Conservation (phyloP, 1,284 basidiomycete genomes). For the Cystobasidium pallidum region DNA sequence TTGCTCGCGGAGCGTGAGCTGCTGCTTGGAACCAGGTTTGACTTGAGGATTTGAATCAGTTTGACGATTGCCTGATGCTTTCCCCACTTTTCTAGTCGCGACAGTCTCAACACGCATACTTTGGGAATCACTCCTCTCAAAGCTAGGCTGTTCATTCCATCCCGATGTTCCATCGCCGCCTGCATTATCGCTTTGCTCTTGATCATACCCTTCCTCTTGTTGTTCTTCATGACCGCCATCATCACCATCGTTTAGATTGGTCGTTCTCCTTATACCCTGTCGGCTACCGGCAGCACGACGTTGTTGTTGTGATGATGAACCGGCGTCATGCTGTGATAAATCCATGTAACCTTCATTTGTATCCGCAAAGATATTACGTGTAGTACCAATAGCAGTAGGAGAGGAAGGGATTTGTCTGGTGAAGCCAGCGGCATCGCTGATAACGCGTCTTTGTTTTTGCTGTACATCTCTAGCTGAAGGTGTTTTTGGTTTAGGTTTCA, state of each 20-base stretch:
- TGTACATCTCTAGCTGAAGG: slow-evolving; percentile 31
- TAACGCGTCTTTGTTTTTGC: slow-evolving; percentile 10
- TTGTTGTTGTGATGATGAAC: background rate
- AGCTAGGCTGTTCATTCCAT: slow-evolving; percentile 33
- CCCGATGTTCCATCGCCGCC: slow-evolving; percentile 11
- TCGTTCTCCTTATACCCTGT: background rate
- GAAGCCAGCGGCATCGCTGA: slow-evolving; percentile 38
- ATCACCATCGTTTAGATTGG: background rate
- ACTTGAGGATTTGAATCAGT: slow-evolving; percentile 3
- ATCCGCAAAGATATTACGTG: slow-evolving; percentile 30
- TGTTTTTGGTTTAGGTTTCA: slow-evolving; percentile 30
- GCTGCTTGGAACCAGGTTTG: slow-evolving; percentile 39
- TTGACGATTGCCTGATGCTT: background rate
- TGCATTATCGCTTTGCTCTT: slow-evolving; percentile 9
- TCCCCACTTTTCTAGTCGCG: background rate
- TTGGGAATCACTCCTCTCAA: slow-evolving; percentile 37
- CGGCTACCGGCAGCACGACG: background rate
- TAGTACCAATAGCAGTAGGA: background rate
- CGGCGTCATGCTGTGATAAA: slow-evolving; percentile 15
- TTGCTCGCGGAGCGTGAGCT: slow-evolving; percentile 85
- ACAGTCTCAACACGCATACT: slow-evolving; percentile 30
- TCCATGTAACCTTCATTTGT: slow-evolving; percentile 28
- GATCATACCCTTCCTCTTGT: background rate
- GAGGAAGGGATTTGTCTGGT: slow-evolving; percentile 13
- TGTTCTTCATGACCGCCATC: no score